phyloP scores from a whole-genome alignment of 257 asterid species.

The Solanum infundibuliforme region DNA sequence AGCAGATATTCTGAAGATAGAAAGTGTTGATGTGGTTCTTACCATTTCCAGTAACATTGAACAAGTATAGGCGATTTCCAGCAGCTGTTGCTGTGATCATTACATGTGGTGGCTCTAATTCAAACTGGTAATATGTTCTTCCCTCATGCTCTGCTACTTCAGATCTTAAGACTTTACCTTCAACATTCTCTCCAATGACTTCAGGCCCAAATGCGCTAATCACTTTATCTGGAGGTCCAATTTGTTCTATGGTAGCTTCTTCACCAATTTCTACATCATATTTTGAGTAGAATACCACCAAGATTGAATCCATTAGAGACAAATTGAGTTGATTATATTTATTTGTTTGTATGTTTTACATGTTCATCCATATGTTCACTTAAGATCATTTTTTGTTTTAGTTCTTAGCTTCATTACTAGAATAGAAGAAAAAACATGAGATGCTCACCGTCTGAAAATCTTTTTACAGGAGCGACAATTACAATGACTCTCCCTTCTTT shows the following conservation, averaged over 20 bases:
- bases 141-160: slow-evolving; percentile 54
- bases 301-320: background rate
- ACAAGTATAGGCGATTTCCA: slow-evolving; percentile 88
- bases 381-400: background rate
- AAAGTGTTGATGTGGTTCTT: background rate
- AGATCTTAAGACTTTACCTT: slow-evolving; percentile 76
- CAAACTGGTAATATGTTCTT: slow-evolving; percentile 82
- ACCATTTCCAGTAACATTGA: slow-evolving; percentile 80
- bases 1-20: background rate
- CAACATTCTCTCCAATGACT: slow-evolving; percentile 85
- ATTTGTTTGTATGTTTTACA: background rate
- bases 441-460: slow-evolving; percentile 69
- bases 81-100: slow-evolving; percentile 94
- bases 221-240: slow-evolving; percentile 88
- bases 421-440: background rate
- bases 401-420: background rate
- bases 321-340: background rate
- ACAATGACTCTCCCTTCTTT: slow-evolving; percentile 75
- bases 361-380: background rate
- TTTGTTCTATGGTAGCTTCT: slow-evolving; percentile 60
- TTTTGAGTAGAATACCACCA: background rate
- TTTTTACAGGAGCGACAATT: slow-evolving; percentile 79
- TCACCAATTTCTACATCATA: slow-evolving; percentile 55
- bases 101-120: slow-evolving; percentile 86
- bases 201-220: slow-evolving; percentile 94